phyloP scores from a whole-genome alignment of 345 rosid genomes.

The Populus deltoides region DNA sequence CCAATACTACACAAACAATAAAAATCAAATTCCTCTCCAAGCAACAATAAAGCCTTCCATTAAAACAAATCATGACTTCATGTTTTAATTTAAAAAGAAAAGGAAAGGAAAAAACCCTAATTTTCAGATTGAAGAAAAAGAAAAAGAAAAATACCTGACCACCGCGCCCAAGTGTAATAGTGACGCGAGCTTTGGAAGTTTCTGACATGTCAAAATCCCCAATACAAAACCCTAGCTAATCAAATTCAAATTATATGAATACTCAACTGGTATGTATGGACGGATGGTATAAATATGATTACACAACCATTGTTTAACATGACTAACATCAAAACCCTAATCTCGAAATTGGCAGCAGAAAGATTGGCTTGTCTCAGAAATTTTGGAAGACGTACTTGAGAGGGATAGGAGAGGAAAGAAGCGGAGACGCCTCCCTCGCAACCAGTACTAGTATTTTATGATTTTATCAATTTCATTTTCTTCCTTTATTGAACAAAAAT shows the following conservation, averaged over 20 bases:
- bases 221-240: constrained; percentile 35
- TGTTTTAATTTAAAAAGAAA: background rate
- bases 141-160: constrained; percentile 61
- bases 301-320: background rate
- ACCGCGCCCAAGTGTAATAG: constrained; percentile 78
- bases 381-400: no score
- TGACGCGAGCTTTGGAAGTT: constrained; percentile 61
- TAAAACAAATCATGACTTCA: background rate
- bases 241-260: background rate
- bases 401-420: no score
- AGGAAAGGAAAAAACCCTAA: background rate
- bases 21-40: background rate
- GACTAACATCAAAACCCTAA: background rate
- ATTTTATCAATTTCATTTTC: no score
- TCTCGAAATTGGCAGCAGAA: background rate
- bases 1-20: background rate
- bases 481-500: no score
- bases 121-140: background rate
- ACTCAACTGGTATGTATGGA: background rate
- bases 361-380: background rate
- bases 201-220: constrained; percentile 56
- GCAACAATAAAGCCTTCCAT: background rate
- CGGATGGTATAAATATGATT: background rate
- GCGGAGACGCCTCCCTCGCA: no score
- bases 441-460: no score